A percentile compares a stretch with the other conserved stretches of the same genome.
Conservation (phyloP, 306 rosid species). For the Nissolia schottii region DNA sequence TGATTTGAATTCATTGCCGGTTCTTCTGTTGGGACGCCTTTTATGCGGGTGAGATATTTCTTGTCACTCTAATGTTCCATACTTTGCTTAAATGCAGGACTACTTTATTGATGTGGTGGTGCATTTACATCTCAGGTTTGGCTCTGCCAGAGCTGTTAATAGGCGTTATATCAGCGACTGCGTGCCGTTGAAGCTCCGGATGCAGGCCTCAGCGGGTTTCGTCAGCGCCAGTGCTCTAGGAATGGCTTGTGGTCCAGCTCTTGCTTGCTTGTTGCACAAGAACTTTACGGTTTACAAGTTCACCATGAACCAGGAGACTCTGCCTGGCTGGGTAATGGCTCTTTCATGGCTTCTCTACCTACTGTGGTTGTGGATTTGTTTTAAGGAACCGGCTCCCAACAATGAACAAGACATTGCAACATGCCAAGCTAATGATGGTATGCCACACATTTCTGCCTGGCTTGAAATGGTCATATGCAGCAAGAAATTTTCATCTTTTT, state of each 20-base stretch:
- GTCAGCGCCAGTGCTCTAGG: slow-evolving; percentile 92
- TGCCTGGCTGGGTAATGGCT: slow-evolving; percentile 98
- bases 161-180: slow-evolving; percentile 97
- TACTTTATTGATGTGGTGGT: neutral
- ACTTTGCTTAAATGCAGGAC: neutral
- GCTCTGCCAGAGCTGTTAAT: slow-evolving; percentile 98
- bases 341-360: slow-evolving; percentile 81
- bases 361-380: slow-evolving; percentile 76
- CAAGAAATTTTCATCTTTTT: neutral
- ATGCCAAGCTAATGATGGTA: slow-evolving; percentile 52
- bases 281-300: slow-evolving; percentile 71
- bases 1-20: slow-evolving; percentile 70
- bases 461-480: no score
- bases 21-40: slow-evolving; percentile 88
- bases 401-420: slow-evolving; percentile 27
- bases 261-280: slow-evolving; percentile 74
- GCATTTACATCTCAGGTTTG: slow-evolving; percentile 53
- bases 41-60: slow-evolving; percentile 72
- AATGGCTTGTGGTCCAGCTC: slow-evolving; percentile 99
- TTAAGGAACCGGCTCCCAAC: slow-evolving; percentile 66
- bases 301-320: slow-evolving; percentile 78
- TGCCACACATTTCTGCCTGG: no score
- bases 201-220: slow-evolving; percentile 98
- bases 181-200: slow-evolving; percentile 70
- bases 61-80: slow-evolving; percentile 4